These are phyloP conservation scores for Taiozyma onychis DNA, from an alignment of 1,139 yeast genomes.

Conservation along the genomic window DNA sequence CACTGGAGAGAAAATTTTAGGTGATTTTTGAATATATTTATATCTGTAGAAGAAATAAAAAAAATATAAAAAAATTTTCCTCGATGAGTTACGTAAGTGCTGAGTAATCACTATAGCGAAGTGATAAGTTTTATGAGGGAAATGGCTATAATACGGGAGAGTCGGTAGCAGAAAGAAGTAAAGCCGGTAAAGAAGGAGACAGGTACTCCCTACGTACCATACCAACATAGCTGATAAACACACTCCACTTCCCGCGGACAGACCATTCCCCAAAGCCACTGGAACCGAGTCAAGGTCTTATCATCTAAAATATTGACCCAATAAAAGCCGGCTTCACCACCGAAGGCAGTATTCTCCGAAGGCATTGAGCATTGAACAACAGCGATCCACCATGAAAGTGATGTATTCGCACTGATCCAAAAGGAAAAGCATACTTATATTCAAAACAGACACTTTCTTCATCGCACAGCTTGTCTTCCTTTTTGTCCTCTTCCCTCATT, in stretches of 20 bases:
- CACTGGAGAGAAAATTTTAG: not conserved
- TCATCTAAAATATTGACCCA: not conserved
- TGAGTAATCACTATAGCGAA: not conserved
- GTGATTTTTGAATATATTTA: not conserved
- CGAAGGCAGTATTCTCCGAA: not conserved
- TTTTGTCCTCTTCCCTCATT: not conserved
- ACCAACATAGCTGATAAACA: not conserved
- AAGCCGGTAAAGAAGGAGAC: not conserved
- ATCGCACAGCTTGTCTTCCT: not conserved
- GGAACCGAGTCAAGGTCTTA: not conserved
- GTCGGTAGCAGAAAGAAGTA: no score
- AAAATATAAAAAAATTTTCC: constrained; percentile 2
- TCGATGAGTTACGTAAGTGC: not conserved
- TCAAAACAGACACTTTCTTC: not conserved
- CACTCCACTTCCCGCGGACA: not conserved
- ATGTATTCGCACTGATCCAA: not conserved
- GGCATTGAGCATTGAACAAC: not conserved
- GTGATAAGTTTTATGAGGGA: not conserved
- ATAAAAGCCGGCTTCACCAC: no score
- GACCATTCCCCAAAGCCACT: not conserved
- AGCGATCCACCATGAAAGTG: not conserved
- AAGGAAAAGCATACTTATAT: not conserved
- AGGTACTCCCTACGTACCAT: no score
- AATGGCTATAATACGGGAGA: no score
- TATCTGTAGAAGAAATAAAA: not conserved